Conservation (phyloP, 140 eudicot genomes). For the Bidens hawaiensis region DNA sequence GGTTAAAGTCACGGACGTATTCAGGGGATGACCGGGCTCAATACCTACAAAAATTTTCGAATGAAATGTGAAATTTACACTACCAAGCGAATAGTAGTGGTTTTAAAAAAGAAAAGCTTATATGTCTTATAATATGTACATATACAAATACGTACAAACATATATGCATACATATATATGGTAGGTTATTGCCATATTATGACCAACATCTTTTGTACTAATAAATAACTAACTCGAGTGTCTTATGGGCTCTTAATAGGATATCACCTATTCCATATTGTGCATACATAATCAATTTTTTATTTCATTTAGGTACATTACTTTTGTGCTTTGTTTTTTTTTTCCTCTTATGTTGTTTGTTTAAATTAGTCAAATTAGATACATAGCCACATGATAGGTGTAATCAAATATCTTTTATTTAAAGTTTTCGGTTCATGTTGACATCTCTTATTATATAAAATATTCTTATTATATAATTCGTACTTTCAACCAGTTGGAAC, state of each 20-base stretch:
- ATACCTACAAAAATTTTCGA: too few relatives aligned
- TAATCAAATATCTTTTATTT: neutral
- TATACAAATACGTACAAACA: neutral
- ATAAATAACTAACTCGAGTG: too few relatives aligned
- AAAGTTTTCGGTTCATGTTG: neutral
- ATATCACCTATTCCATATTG: neutral
- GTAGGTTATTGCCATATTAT: too few relatives aligned
- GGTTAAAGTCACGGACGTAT: too few relatives aligned
- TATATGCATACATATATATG: neutral
- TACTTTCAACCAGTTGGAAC: too few relatives aligned
- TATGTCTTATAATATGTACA: neutral
- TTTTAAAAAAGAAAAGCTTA: neutral
- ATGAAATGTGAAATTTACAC: too few relatives aligned
- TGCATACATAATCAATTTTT: neutral
- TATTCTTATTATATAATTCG: neutral
- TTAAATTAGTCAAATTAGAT: slow-evolving; percentile 5
- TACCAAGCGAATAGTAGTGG: too few relatives aligned
- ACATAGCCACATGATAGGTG: neutral
- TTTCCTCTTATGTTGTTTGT: neutral
- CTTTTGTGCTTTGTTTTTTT: neutral
- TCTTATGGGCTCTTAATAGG: too few relatives aligned
- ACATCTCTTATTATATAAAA: neutral
- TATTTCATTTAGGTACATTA: neutral
- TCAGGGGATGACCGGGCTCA: too few relatives aligned
- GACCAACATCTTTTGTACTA: too few relatives aligned